These are phyloP conservation scores for Colletotrichum endophyticum DNA, from an alignment of 2,329 filamentous ascomycete species.

Conservation along the genomic window DNA sequence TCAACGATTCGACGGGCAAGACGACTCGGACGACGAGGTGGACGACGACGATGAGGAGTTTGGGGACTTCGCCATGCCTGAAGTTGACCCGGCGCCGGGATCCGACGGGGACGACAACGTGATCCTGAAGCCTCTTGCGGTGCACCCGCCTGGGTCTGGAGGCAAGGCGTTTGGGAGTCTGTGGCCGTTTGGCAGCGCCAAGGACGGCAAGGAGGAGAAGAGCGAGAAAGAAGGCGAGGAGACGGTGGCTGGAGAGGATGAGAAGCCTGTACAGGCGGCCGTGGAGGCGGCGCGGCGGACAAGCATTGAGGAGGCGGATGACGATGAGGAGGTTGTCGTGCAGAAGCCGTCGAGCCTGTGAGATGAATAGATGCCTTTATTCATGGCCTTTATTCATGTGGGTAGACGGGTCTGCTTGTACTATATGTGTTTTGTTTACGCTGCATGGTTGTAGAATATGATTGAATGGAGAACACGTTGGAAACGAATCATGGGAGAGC, in stretches of 20 bases:
- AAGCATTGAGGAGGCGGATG: slow-evolving; percentile 65
- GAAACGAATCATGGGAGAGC: background rate
- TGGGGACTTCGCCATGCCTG: slow-evolving; percentile 72
- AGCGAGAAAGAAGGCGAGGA: slow-evolving; percentile 19
- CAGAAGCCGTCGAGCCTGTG: slow-evolving; percentile 14
- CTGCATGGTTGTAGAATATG: slow-evolving; percentile 6
- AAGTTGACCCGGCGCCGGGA: slow-evolving; percentile 43
- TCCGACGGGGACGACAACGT: slow-evolving; percentile 40
- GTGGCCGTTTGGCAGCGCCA: slow-evolving; percentile 56
- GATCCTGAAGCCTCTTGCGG: slow-evolving; percentile 59
- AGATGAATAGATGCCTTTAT: background rate
- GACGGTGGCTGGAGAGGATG: slow-evolving; percentile 38
- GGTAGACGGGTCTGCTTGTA: slow-evolving; percentile 8
- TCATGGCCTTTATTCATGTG: background rate
- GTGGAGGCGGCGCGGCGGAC: slow-evolving; percentile 59
- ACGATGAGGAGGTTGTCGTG: slow-evolving; percentile 50
- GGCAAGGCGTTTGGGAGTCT: slow-evolving; percentile 52
- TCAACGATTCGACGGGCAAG: slow-evolving; percentile 45
- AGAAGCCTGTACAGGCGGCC: slow-evolving; percentile 47
- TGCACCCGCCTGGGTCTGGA: slow-evolving; percentile 50
- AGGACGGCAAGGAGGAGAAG: slow-evolving; percentile 40
- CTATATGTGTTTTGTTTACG: slow-evolving; percentile 20
- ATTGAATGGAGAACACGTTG: slow-evolving; percentile 3
- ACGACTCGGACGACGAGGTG: slow-evolving; percentile 54
- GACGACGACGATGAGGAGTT: slow-evolving; percentile 67